Evolutionary conservation across 2,329 filamentous ascomycete species (phyloP).

Genomic region (Sphaerulina musiva): DNA sequence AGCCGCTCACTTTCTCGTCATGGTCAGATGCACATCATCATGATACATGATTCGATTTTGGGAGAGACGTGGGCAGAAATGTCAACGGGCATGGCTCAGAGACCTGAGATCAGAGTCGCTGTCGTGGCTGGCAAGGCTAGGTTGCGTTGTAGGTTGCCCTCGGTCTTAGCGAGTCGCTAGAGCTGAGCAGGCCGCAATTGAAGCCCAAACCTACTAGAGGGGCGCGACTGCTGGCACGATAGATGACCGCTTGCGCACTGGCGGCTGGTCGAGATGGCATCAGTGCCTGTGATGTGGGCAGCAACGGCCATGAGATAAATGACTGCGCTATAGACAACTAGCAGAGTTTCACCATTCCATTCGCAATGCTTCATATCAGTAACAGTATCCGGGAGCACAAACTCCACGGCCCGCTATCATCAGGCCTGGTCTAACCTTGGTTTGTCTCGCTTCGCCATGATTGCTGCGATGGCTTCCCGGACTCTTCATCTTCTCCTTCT

Average conservation of each 20-base stretch:
- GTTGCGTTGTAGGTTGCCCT: background rate
- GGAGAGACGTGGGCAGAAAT: background rate
- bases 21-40: no score
- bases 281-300: background rate
- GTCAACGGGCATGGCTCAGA: background rate
- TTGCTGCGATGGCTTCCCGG: background rate
- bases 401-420: background rate
- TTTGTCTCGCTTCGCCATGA: background rate
- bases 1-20: no score
- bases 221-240: no score
- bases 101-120: background rate
- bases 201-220: no score
- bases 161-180: no score
- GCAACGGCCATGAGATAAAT: slow-evolving; percentile 2
- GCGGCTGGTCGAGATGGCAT: no score
- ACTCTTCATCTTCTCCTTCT: background rate
- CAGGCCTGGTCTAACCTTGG: background rate
- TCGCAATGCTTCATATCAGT: slow-evolving; percentile 15
- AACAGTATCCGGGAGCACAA: background rate
- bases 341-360: background rate
- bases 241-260: no score
- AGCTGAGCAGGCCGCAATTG: no score
- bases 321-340: slow-evolving; percentile 11
- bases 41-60: no score
- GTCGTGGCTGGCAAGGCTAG: background rate